A percentile compares a stretch with the other conserved stretches of the same genome.
These are phyloP conservation scores for Xylariaceae sp. DNA, from an alignment of 2,329 filamentous ascomycete genomes.

Conservation along the genomic window DNA sequence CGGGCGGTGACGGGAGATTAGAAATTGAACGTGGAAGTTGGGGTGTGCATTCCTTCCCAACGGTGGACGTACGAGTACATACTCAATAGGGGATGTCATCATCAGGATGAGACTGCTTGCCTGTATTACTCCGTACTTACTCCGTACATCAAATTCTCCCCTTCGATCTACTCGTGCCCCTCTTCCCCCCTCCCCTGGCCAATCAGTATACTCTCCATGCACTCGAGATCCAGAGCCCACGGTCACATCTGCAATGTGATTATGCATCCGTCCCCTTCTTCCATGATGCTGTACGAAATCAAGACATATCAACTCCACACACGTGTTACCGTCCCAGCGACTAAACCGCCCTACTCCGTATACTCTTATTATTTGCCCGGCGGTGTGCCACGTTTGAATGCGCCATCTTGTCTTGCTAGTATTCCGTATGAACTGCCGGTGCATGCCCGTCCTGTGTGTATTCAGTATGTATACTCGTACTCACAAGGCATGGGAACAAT, in stretches of 20 bases:
- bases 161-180: background rate
- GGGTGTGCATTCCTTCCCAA: too few species aligned
- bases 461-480: background rate
- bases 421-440: background rate
- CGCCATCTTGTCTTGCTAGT: slow-evolving; percentile 6
- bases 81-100: too few species aligned
- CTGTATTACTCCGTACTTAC: too few species aligned
- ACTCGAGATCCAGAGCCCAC: slow-evolving; percentile 7
- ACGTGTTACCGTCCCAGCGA: slow-evolving; percentile 14
- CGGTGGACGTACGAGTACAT: too few species aligned
- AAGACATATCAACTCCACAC: slow-evolving; percentile 13
- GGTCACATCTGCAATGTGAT: slow-evolving; percentile 12
- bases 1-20: too few species aligned
- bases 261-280: background rate
- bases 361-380: background rate
- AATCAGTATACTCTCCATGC: slow-evolving; percentile 4
- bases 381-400: slow-evolving; percentile 13
- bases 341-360: slow-evolving; percentile 3
- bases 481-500: background rate
- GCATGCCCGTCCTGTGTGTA: background rate
- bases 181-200: slow-evolving; percentile 2
- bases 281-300: background rate
- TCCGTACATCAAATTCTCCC: too few species aligned
- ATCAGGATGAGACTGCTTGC: too few species aligned
- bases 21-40: too few species aligned